Evolutionary conservation across 163 green algal genomes (phyloP).

Genomic region (Chlamydomonas reinhardtii): DNA sequence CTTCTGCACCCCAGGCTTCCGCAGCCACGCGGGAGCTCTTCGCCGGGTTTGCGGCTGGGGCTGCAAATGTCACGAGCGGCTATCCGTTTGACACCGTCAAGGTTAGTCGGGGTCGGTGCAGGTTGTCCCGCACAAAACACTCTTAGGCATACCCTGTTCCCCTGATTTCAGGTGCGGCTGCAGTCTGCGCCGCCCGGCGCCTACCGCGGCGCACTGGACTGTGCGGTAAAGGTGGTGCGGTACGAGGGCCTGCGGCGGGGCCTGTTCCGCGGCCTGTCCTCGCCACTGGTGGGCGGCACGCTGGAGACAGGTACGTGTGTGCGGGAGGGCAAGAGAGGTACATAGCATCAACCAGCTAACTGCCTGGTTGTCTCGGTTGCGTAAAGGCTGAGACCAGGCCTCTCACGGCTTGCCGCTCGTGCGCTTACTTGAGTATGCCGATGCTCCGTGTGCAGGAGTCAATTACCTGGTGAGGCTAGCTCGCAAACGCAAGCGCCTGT

Average conservation of each 20-base stretch:
- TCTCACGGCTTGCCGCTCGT: too few relatives aligned
- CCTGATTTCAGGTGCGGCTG: constrained; percentile 68
- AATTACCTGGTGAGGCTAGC: constrained; percentile 80
- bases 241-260: constrained; percentile 78
- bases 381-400: too few relatives aligned
- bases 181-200: constrained; percentile 63
- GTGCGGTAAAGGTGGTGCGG: constrained; percentile 67
- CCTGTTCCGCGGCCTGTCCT: constrained; percentile 84
- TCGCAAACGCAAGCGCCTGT: too few relatives aligned
- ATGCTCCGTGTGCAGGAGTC: constrained; percentile 70
- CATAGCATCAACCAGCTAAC: too few relatives aligned
- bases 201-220: constrained; percentile 69
- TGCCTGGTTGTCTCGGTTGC: too few relatives aligned
- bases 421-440: too few relatives aligned
- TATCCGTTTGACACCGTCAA: constrained; percentile 88
- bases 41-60: constrained; percentile 59
- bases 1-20: too few relatives aligned
- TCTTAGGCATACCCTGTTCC: too few relatives aligned
- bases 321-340: too few relatives aligned
- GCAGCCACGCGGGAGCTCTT: constrained; percentile 16
- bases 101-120: constrained; percentile 35
- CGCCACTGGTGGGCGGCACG: constrained; percentile 87
- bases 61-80: constrained; percentile 61
- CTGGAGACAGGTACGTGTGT: constrained; percentile 76
- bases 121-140: too few relatives aligned